These are phyloP conservation scores for Pythium utonaiense DNA, from an alignment of 352 stramenopile species.

Conservation along the genomic window DNA sequence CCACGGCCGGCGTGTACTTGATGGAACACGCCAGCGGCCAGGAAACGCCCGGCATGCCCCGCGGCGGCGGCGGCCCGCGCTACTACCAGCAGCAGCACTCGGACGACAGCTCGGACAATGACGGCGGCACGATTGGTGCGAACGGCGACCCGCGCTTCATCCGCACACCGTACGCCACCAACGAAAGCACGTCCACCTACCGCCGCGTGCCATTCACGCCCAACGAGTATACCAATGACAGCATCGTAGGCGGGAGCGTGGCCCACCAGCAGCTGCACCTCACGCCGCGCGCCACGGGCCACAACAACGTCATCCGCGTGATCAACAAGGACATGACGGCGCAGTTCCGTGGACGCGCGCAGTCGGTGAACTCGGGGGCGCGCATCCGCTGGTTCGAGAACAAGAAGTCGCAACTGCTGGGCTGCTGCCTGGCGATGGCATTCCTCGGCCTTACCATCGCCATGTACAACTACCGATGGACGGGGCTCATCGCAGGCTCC, in stretches of 20 bases:
- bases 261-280: conserved; percentile 59
- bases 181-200: conserved; percentile 48
- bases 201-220: conserved; percentile 24
- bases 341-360: conserved; percentile 75
- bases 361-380: conserved; percentile 54
- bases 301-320: conserved; percentile 83
- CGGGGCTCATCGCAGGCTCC: conserved; percentile 79
- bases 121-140: conserved; percentile 1
- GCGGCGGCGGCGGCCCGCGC: conserved; percentile 22
- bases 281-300: conserved; percentile 44
- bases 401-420: conserved; percentile 83
- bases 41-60: conserved; percentile 29
- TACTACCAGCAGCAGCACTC: conserved; percentile 35
- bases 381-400: conserved; percentile 89
- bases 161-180: conserved; percentile 33
- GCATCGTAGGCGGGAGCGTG: conserved; percentile 32
- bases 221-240: conserved; percentile 33
- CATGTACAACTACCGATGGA: conserved; percentile 88
- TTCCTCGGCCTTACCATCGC: conserved; percentile 83
- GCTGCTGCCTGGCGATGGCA: conserved; percentile 82
- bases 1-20: conserved; percentile 51
- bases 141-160: conserved; percentile 34
- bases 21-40: conserved; percentile 47
- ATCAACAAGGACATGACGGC: conserved; percentile 90
- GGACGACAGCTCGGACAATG: neutral